These are phyloP conservation scores for Nowakowskiella sp. DNA, from an alignment of 192 early-diverging fungal genomes.

Conservation along the genomic window DNA sequence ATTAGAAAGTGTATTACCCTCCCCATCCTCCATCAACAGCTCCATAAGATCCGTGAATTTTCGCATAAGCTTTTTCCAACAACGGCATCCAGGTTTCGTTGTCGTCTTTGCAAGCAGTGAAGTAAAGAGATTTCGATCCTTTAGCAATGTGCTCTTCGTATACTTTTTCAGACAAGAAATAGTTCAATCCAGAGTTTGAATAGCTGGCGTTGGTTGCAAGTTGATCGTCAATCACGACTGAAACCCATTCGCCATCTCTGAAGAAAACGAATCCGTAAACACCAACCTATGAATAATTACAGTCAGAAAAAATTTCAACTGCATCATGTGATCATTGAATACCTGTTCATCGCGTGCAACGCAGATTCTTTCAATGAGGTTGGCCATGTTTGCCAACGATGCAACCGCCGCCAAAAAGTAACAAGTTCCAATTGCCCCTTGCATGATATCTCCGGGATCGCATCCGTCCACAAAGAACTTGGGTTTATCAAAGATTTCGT, in stretches of 20 bases:
- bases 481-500: slow-evolving; percentile 39
- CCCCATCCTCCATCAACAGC: slow-evolving; percentile 30
- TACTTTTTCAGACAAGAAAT: slow-evolving; percentile 3
- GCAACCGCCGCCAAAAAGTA: slow-evolving; percentile 43
- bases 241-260: slow-evolving; percentile 48
- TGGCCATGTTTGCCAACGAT: slow-evolving; percentile 33
- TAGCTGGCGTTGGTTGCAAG: slow-evolving; percentile 3
- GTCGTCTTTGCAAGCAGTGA: slow-evolving; percentile 29
- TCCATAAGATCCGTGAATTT: slow-evolving; percentile 47
- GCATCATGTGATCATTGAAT: too few species aligned
- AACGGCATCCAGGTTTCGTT: slow-evolving; percentile 52
- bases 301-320: too few species aligned
- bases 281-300: too few species aligned
- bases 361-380: slow-evolving; percentile 35
- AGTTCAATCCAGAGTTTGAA: not conserved
- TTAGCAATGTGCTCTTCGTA: slow-evolving; percentile 7
- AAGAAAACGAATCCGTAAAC: slow-evolving; percentile 54
- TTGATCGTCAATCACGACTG: slow-evolving; percentile 47
- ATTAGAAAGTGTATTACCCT: slow-evolving; percentile 1
- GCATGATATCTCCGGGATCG: slow-evolving; percentile 14
- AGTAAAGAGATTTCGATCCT: slow-evolving; percentile 16
- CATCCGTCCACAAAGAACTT: slow-evolving; percentile 40
- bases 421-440: slow-evolving; percentile 36
- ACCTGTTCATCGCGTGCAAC: slow-evolving; percentile 44
- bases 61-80: slow-evolving; percentile 54